Evolutionary conservation across 148 eudicot species (phyloP), one percentile per base, ranked within the genome.

Genomic region (Camellia japonica): DNA sequence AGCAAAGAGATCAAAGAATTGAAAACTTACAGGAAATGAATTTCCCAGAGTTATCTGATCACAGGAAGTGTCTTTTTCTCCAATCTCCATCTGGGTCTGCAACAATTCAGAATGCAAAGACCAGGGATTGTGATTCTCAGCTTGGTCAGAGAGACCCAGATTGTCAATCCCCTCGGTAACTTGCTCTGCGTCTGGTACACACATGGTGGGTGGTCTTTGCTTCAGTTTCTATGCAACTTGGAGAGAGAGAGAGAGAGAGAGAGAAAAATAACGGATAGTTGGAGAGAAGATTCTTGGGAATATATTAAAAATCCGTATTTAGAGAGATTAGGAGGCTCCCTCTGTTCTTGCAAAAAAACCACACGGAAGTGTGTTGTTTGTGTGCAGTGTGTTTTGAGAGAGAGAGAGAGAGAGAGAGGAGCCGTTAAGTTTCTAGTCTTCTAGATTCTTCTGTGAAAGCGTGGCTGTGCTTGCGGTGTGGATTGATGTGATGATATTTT

Each of bases 111-210:
- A 68, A 51, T 73, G 70, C 69, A 65, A 80, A 70, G 80, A 56
- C 59, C 18, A 65, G 68, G 67, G 7, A 62, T 80, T 79, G 54
- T 62, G 74, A 77, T 52, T 77, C 42, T 74, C 76, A 5, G 38
- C 38, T 2, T 63, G 38, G 67, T 63, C 67, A 63, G 67, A 63
- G 10, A 63, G 67, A n/a, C 38, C 67, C 67, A n/a, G 30, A 63
- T 63, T 63, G 30, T 87, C 88, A 78, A 83, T 80, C 77, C 86
- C 83, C 20, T 83, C 85, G 51, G 66, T 74, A 81, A 82, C 83
- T 81, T 82, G 82, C 61, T 90, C 93, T 44, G 86, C 76, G 75
- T 86, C 91, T 80, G 89, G 90, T 38, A 84, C 77, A 77, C 89
- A 87, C 91, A 89, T 90, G 77, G 66, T 82, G 61, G 71, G 71